Base-by-base conservation (phyloP, 805 yeast species). In the Debaryomyces maramus region DNA sequence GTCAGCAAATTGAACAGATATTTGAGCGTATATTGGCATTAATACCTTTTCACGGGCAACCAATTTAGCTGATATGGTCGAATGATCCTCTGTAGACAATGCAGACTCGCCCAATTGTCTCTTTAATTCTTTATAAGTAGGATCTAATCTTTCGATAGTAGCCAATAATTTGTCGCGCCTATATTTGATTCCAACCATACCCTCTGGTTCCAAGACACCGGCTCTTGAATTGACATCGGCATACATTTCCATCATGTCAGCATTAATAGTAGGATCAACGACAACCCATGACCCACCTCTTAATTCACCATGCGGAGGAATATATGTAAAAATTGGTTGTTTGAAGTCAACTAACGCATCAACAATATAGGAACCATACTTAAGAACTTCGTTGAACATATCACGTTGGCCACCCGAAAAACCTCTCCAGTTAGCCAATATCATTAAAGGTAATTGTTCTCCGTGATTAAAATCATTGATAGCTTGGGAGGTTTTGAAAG, bases 281-380 rank as follows among this genome's bases (percentile, higher is more conserved):
- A 93, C 99, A 41, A 95, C 99, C 99, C 99, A 93, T 18, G 99
- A 91, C 64, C 99, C 99, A 75, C 99, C 99, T 79, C 99, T 86
- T 53, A 93, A 78, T 70, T 93, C 99, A 65, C 98, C 99, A 51
- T 85, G 81, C 43, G 99, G 99, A 38, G 99, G 99, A 64, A 93
- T 91, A 69, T 93, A 93, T 18, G 93, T 88, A 71, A 93, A 84
- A 51, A 93, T 85, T 44, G 99, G 99, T 68, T 93, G 99, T 64
- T 88, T 88, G 79, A 83, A 93, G 55, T 83, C 96, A 51, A 88
- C 95, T 46, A 93, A 77, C 10, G 99, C 97, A 63, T 93, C 99
- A 49, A 93, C 99, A 68, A 93, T 93, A 67, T 77, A 88, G 3
- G 98, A 82, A 62, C 99, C 99, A 62, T 87, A 93, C 68, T 93